phyloP scores from a whole-genome alignment of 2,329 filamentous ascomycete genomes.

The Epichloe amarillans region DNA sequence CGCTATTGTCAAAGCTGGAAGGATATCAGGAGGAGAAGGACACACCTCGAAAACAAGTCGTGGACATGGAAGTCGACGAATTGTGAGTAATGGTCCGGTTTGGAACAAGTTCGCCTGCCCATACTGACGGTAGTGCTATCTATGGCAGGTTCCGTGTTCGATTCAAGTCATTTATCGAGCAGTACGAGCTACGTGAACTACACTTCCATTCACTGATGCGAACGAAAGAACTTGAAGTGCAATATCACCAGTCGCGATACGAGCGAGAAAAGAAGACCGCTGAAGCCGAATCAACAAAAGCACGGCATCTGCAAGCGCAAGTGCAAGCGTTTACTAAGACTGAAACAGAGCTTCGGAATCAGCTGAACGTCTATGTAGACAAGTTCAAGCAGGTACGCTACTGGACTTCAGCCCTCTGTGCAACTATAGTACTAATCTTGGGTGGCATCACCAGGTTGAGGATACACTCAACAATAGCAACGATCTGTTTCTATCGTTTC shows the following conservation, averaged over 20 bases:
- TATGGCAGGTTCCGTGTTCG: constrained; percentile 57
- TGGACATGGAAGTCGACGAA: constrained; percentile 82
- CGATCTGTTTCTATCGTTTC: constrained; percentile 89
- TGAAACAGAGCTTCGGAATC: constrained; percentile 81
- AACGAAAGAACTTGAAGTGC: constrained; percentile 90
- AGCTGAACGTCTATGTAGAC: constrained; percentile 96
- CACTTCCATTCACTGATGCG: constrained; percentile 88
- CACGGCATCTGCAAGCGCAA: constrained; percentile 76
- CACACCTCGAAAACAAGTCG: constrained; percentile 63
- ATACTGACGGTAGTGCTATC: constrained; percentile 6
- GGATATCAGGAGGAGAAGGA: constrained; percentile 80
- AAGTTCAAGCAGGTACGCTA: constrained; percentile 96
- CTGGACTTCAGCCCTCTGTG: not conserved
- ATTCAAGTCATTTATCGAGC: constrained; percentile 93
- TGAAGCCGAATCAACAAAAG: constrained; percentile 66
- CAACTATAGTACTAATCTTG: not conserved
- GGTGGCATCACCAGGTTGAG: constrained; percentile 55
- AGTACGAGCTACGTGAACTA: constrained; percentile 89
- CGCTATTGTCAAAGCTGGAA: constrained; percentile 71
- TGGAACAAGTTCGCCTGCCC: not conserved
- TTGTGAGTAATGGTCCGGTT: constrained; percentile 41
- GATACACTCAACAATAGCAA: constrained; percentile 98
- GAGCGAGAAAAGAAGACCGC: constrained; percentile 84
- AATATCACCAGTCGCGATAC: constrained; percentile 75
- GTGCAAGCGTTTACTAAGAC: constrained; percentile 94